These are phyloP conservation scores for Sporothrix variecibatus DNA, from an alignment of 2,329 filamentous ascomycete genomes.

Conservation along the genomic window DNA sequence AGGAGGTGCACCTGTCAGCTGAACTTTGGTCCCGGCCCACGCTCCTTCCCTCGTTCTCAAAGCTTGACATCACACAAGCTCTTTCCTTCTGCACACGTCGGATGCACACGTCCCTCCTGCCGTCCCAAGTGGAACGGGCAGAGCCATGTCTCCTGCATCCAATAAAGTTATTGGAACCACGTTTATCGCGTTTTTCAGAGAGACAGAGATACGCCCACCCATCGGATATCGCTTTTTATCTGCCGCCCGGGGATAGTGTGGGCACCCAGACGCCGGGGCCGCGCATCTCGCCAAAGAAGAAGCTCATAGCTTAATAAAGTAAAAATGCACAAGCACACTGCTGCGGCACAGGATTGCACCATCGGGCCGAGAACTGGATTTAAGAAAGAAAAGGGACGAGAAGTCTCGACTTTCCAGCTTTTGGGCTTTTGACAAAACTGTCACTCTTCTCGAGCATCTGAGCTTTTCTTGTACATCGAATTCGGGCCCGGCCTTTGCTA, in stretches of 20 bases:
- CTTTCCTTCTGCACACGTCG: background rate
- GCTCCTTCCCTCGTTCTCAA: background rate
- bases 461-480: background rate
- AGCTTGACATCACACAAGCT: background rate
- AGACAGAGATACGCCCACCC: background rate
- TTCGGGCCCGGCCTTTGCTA: background rate
- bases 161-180: background rate
- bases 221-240: background rate
- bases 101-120: background rate
- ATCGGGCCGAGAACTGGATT: background rate
- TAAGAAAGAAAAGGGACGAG: background rate
- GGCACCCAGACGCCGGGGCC: background rate
- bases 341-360: background rate
- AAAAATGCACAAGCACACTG: background rate
- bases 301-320: background rate
- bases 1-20: background rate
- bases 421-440: background rate
- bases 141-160: background rate
- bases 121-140: background rate
- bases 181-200: background rate
- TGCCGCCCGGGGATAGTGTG: background rate
- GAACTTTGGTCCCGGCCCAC: background rate
- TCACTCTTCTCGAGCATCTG: background rate
- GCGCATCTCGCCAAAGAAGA: too few species aligned
- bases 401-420: background rate